Percentiles rank a stretch among this genome's conserved stretches.
These are phyloP conservation scores for Pilaira anomala DNA, from an alignment of 192 early-diverging fungal genomes.

Conservation along the genomic window DNA sequence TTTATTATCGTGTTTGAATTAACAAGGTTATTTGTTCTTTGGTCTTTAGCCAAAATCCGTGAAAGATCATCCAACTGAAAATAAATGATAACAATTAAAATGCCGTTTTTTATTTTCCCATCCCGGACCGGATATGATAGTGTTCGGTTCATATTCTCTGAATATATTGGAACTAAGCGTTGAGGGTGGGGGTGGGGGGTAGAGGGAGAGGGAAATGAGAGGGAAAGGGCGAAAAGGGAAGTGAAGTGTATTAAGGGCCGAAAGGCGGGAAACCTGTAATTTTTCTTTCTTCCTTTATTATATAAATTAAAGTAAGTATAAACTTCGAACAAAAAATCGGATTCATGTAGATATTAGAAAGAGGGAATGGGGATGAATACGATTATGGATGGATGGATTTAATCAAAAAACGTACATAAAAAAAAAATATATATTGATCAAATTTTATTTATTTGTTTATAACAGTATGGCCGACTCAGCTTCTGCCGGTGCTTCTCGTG, in stretches of 20 bases:
- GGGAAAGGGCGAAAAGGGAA: not conserved
- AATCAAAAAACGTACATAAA: too few species aligned
- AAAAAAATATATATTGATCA: not conserved
- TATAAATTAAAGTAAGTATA: constrained; percentile 13
- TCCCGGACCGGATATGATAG: not conserved
- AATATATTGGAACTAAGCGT: not conserved
- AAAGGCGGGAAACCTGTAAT: not conserved
- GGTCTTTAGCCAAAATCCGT: not conserved
- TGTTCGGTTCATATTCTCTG: not conserved
- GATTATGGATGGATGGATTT: not conserved
- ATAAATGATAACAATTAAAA: not conserved
- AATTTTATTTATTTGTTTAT: constrained; percentile 6
- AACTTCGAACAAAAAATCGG: not conserved
- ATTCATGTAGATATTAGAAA: too few species aligned
- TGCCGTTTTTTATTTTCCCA: not conserved
- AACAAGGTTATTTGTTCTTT: constrained; percentile 3
- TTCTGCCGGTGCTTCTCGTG: constrained; percentile 71
- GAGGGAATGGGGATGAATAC: too few species aligned
- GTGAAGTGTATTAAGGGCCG: constrained; percentile 5
- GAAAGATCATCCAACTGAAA: too few species aligned
- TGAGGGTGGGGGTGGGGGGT: too few species aligned
- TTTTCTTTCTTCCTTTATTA: constrained; percentile 20
- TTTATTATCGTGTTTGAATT: constrained; percentile 24
- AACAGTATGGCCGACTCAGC: constrained; percentile 80
- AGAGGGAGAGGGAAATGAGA: not conserved